Percentiles rank a stretch among this genome's conserved stretches.
Conservation (phyloP, 2,329 filamentous ascomycete species). For the Neodidymelliopsis sp. region DNA sequence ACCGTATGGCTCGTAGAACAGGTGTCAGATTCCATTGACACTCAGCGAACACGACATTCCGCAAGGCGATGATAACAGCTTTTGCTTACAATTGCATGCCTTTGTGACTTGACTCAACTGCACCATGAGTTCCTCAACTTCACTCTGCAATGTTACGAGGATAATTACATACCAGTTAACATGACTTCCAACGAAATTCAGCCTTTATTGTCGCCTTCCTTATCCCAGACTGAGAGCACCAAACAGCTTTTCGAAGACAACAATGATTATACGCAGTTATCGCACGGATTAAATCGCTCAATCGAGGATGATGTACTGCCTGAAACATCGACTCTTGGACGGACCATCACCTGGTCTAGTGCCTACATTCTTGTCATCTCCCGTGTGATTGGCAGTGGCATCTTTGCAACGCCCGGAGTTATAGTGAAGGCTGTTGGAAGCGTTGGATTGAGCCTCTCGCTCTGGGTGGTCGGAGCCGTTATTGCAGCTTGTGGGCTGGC, state of each 20-base stretch:
- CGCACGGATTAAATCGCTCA: constrained; percentile 23
- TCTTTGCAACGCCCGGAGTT: constrained; percentile 74
- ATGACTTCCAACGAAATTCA: constrained; percentile 28
- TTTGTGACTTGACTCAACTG: background rate
- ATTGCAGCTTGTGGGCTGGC: constrained; percentile 68
- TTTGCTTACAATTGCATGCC: constrained; percentile 37
- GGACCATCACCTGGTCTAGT: constrained; percentile 68
- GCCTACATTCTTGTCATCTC: constrained; percentile 73
- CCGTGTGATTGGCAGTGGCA: constrained; percentile 73
- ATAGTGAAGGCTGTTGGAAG: constrained; percentile 73
- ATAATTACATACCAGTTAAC: constrained; percentile 1
- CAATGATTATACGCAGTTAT: constrained; percentile 26
- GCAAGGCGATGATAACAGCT: constrained; percentile 22
- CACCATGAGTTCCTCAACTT: background rate
- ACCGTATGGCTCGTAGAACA: constrained; percentile 6
- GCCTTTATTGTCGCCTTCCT: constrained; percentile 31
- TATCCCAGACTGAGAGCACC: constrained; percentile 24
- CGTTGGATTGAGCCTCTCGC: constrained; percentile 65
- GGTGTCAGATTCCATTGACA: constrained; percentile 6
- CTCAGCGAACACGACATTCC: constrained; percentile 11
- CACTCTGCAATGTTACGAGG: background rate
- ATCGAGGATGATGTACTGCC: constrained; percentile 67
- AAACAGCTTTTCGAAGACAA: constrained; percentile 25
- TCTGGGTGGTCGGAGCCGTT: constrained; percentile 70
- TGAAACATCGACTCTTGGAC: constrained; percentile 65